A percentile compares a stretch with the other conserved stretches of the same genome.
These are phyloP conservation scores for Boletus barrowsii DNA, from an alignment of 768 basidiomycete genomes.

Conservation along the genomic window DNA sequence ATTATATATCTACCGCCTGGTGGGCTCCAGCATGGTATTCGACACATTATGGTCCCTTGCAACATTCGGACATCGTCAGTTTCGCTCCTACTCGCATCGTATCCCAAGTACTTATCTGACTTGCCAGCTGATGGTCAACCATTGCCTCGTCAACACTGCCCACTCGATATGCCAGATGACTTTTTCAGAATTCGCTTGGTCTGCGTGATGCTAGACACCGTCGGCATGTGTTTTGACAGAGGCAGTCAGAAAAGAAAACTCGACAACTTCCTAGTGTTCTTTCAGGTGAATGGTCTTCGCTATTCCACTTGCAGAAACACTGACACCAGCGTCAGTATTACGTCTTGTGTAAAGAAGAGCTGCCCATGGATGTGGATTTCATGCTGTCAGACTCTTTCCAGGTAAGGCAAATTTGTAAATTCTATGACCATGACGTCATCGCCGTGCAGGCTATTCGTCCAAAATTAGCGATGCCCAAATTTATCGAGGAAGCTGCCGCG, in stretches of 20 bases:
- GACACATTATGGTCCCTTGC: conserved; percentile 93
- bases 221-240: conserved; percentile 96
- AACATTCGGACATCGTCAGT: conserved; percentile 94
- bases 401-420: conserved; percentile 38
- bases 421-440: background rate
- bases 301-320: background rate
- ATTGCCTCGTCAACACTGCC: conserved; percentile 66
- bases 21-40: conserved; percentile 87
- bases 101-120: conserved; percentile 11
- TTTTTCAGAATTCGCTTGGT: conserved; percentile 92
- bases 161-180: conserved; percentile 91
- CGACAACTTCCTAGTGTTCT: conserved; percentile 89
- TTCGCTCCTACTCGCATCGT: background rate
- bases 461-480: conserved; percentile 66
- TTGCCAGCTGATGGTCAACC: conserved; percentile 82
- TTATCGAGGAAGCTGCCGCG: conserved; percentile 77
- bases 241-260: conserved; percentile 91
- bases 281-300: conserved; percentile 61
- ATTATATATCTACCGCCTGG: conserved; percentile 91
- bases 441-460: conserved; percentile 75
- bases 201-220: conserved; percentile 90
- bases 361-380: conserved; percentile 99
- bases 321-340: conserved; percentile 58
- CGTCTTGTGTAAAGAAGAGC: conserved; percentile 77
- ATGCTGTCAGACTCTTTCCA: conserved; percentile 95